A percentile compares a stretch with the other conserved stretches of the same genome.
These are phyloP conservation scores for Xylaria curta DNA, from an alignment of 495 filamentous ascomycete genomes.

Conservation along the genomic window DNA sequence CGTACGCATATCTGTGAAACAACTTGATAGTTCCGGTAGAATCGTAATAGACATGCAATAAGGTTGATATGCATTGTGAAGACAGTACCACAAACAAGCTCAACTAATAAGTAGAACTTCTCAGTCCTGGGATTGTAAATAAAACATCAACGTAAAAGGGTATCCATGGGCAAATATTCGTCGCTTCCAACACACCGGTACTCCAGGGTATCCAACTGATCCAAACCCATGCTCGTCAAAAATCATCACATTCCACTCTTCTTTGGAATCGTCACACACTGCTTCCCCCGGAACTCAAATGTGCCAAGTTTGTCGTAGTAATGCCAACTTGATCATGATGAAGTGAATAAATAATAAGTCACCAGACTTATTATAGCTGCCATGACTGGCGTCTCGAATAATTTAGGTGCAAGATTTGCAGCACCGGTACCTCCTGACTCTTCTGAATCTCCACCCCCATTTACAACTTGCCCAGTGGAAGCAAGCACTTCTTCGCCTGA, in stretches of 20 bases:
- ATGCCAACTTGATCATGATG: conserved; percentile 1
- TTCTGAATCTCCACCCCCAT: conserved; percentile 10
- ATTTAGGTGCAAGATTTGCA: neutral
- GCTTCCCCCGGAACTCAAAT: neutral
- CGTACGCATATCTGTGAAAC: neutral
- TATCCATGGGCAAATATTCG: conserved; percentile 18
- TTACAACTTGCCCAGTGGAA: conserved; percentile 43
- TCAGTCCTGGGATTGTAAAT: neutral
- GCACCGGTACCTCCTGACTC: conserved; percentile 3
- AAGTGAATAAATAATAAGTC: conserved; percentile 16
- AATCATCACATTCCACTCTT: conserved; percentile 4
- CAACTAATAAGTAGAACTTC: neutral
- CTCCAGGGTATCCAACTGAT: conserved; percentile 23
- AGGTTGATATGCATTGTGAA: neutral
- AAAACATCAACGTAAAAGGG: conserved; percentile 24
- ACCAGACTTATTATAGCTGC: conserved; percentile 14
- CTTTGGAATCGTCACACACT: conserved; percentile 1
- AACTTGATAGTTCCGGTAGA: neutral
- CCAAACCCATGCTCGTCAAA: conserved; percentile 15
- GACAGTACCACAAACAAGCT: neutral
- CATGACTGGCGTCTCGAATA: conserved; percentile 15
- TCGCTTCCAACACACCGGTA: conserved; percentile 14
- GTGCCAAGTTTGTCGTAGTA: neutral
- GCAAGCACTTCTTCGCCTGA: conserved; percentile 50
- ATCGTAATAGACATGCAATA: neutral